Percentiles rank a stretch among this genome's conserved stretches.
Conservation (phyloP, 768 basidiomycete genomes). For the Suillus lakei region DNA sequence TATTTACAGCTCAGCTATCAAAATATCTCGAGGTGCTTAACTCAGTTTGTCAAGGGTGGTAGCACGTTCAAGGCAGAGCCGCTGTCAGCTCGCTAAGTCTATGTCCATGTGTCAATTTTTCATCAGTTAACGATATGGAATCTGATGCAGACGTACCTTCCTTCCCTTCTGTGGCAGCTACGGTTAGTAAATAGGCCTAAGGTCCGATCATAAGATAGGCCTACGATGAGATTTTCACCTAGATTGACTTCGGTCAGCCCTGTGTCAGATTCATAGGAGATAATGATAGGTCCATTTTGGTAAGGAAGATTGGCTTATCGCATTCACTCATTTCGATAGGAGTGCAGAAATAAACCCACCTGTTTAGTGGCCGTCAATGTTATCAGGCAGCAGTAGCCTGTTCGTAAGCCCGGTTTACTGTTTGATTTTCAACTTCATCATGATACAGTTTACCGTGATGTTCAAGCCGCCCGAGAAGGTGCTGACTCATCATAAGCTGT, state of each 20-base stretch:
- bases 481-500: too few relatives aligned
- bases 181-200: constrained; percentile 93
- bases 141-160: constrained; percentile 75
- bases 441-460: too few relatives aligned
- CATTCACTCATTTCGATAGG: not conserved
- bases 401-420: not conserved
- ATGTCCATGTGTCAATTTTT: constrained; percentile 99
- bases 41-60: constrained; percentile 89
- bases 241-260: not conserved
- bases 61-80: constrained; percentile 93
- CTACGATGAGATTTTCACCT: constrained; percentile 38
- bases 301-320: not conserved
- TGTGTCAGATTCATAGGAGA: not conserved
- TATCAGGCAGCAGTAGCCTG: not conserved
- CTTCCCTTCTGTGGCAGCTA: constrained; percentile 81
- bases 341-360: not conserved
- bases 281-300: not conserved
- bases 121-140: constrained; percentile 89
- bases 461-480: too few relatives aligned
- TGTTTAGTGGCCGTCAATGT: not conserved
- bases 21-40: constrained; percentile 36
- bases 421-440: not conserved
- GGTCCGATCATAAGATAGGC: constrained; percentile 85
- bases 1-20: not conserved
- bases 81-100: constrained; percentile 78